A percentile compares a stretch with the other conserved stretches of the same genome.
Evolutionary conservation across 305 asterid genomes (phyloP).

Genomic region (Rubia tinctorum): DNA sequence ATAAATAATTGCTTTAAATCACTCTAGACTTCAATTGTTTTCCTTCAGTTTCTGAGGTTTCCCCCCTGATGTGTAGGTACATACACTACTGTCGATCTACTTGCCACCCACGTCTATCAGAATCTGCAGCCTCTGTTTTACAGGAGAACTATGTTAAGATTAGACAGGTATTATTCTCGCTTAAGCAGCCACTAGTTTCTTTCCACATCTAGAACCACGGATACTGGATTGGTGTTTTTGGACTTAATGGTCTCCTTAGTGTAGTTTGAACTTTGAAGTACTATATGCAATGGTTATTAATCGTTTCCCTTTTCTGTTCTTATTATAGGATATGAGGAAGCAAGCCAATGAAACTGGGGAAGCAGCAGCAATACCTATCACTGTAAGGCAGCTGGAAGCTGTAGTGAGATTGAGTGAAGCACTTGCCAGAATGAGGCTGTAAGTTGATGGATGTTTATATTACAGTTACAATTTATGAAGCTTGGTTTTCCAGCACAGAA

Average conservation of each 20-base stretch:
- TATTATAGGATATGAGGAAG: conserved; percentile 77
- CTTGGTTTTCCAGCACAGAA: not conserved
- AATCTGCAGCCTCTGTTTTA: conserved; percentile 75
- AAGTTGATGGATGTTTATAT: conserved; percentile 33
- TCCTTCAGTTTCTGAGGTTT: conserved; percentile 27
- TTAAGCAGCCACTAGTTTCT: not conserved
- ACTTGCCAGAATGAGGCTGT: conserved; percentile 92
- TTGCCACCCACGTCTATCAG: conserved; percentile 94
- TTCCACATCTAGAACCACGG: not conserved
- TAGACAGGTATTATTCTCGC: conserved; percentile 68
- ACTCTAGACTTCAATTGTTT: not conserved
- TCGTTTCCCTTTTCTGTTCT: conserved; percentile 9
- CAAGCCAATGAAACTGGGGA: conserved; percentile 95
- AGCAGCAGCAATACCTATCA: conserved; percentile 85
- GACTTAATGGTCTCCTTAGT: too few relatives aligned
- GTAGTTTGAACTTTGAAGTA: too few relatives aligned
- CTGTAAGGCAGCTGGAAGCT: conserved; percentile 98
- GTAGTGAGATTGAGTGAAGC: conserved; percentile 93
- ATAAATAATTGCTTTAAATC: not conserved
- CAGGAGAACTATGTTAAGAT: conserved; percentile 84
- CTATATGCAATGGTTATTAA: not conserved
- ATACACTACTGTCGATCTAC: conserved; percentile 81
- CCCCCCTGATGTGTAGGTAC: conserved; percentile 45
- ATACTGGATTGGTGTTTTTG: too few relatives aligned
- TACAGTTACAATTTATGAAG: not conserved